Percentiles rank a stretch among this genome's conserved stretches.
phyloP scores from a whole-genome alignment of 1,284 basidiomycete genomes.

The Pascua guehoae region DNA sequence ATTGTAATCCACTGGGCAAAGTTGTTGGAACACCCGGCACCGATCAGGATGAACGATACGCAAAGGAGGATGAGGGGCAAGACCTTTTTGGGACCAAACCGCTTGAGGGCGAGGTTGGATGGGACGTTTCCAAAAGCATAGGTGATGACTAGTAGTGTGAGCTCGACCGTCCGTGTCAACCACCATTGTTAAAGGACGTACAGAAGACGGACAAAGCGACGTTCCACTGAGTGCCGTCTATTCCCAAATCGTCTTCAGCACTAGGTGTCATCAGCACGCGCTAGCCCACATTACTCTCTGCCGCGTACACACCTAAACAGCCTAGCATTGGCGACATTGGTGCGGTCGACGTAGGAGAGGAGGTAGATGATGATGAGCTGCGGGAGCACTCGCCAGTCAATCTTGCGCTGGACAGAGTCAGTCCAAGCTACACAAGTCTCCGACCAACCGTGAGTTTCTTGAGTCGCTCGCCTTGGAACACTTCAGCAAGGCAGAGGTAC shows the following conservation, averaged over 20 bases:
- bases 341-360: constrained; percentile 42
- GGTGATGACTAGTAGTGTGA: background rate
- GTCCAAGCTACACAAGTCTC: constrained; percentile 18
- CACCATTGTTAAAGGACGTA: background rate
- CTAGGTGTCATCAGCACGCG: no score
- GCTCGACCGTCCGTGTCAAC: background rate
- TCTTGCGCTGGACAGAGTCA: constrained; percentile 43
- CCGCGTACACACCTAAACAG: no score
- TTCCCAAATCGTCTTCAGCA: no score
- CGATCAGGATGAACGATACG: background rate
- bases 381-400: constrained; percentile 52
- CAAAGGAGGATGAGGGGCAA: background rate
- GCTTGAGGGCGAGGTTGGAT: background rate
- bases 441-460: constrained; percentile 24
- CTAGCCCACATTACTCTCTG: no score
- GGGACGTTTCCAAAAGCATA: background rate
- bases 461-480: constrained; percentile 21
- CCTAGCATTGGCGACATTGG: no score
- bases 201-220: constrained; percentile 16
- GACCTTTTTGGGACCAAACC: background rate
- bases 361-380: constrained; percentile 36
- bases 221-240: background rate
- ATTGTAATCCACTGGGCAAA: constrained; percentile 10
- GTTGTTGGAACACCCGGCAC: background rate
- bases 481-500: constrained; percentile 20